phyloP scores from a whole-genome alignment of 495 filamentous ascomycete species.

The Penicillium diatomitis region DNA sequence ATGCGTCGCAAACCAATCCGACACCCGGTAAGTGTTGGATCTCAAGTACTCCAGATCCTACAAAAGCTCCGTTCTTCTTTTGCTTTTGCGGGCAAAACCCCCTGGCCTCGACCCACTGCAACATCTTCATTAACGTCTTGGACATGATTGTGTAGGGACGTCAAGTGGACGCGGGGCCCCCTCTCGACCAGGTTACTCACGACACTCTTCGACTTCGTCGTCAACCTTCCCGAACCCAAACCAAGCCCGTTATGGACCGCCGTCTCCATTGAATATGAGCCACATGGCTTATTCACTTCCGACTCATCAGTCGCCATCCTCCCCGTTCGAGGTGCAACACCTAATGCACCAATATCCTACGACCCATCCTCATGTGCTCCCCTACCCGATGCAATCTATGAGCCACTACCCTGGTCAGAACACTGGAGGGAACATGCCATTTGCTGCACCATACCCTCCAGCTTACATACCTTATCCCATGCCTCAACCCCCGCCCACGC shows the following conservation, averaged over 20 bases:
- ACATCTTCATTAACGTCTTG: constrained; percentile 3
- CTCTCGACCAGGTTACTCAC: constrained; percentile 14
- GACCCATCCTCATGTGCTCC: constrained; percentile 17
- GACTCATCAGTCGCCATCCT: constrained; percentile 21
- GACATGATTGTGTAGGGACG: constrained; percentile 8
- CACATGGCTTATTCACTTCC: constrained; percentile 39
- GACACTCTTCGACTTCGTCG: constrained; percentile 14
- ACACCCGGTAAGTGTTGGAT: constrained; percentile 20
- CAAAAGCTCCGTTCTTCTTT: neutral
- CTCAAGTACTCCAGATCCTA: neutral
- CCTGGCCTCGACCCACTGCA: neutral
- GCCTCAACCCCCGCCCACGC: constrained; percentile 13
- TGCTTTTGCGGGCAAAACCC: too few relatives aligned
- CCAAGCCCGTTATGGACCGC: constrained; percentile 18
- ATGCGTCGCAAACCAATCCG: constrained; percentile 5
- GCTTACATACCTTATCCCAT: constrained; percentile 24
- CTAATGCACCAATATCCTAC: constrained; percentile 26
- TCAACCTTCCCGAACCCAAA: constrained; percentile 15
- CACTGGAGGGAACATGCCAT: constrained; percentile 14
- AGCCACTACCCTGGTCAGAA: constrained; percentile 27
- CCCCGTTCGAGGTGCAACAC: constrained; percentile 22
- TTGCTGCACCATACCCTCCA: constrained; percentile 21
- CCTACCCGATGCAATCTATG: constrained; percentile 32
- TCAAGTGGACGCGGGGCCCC: constrained; percentile 4
- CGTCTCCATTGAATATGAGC: constrained; percentile 36